Evolutionary conservation across 805 yeast genomes (phyloP).

Genomic region (Candida piceae): DNA sequence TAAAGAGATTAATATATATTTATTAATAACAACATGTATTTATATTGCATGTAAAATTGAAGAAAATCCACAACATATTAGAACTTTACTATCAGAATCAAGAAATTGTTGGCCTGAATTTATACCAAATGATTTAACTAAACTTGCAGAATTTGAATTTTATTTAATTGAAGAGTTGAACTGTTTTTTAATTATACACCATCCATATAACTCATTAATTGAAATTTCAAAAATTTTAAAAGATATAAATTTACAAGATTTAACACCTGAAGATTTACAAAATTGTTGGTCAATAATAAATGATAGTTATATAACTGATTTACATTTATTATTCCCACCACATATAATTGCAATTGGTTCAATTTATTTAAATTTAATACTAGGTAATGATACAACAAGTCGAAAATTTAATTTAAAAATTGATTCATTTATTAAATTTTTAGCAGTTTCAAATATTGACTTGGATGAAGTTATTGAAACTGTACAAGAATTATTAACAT

Average conservation of each 20-base stretch:
- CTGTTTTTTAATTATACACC: slow-evolving; percentile 65
- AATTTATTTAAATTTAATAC: slow-evolving; percentile 68
- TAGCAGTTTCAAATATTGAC: slow-evolving; percentile 74
- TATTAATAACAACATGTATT: slow-evolving; percentile 77
- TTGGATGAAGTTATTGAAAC: slow-evolving; percentile 73
- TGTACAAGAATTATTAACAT: slow-evolving; percentile 74
- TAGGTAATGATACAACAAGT: slow-evolving; percentile 44
- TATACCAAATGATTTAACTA: slow-evolving; percentile 85
- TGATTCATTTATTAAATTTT: slow-evolving; percentile 54
- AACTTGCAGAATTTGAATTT: slow-evolving; percentile 93
- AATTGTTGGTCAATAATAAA: slow-evolving; percentile 86
- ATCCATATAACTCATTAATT: slow-evolving; percentile 62
- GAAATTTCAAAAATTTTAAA: slow-evolving; percentile 44
- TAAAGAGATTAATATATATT: slow-evolving; percentile 76
- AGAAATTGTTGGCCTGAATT: slow-evolving; percentile 92
- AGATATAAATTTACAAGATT: slow-evolving; percentile 17
- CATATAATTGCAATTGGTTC: slow-evolving; percentile 81
- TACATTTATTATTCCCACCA: slow-evolving; percentile 80
- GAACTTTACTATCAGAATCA: slow-evolving; percentile 79
- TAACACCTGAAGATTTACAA: slow-evolving; percentile 68
- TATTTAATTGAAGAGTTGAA: slow-evolving; percentile 86
- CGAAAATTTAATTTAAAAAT: slow-evolving; percentile 35
- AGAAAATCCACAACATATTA: slow-evolving; percentile 91
- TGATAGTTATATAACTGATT: slow-evolving; percentile 85
- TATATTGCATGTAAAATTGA: slow-evolving; percentile 92